These are phyloP conservation scores for Eimeria tenella DNA, from an alignment of 169 alveolate genomes.

Conservation along the genomic window DNA sequence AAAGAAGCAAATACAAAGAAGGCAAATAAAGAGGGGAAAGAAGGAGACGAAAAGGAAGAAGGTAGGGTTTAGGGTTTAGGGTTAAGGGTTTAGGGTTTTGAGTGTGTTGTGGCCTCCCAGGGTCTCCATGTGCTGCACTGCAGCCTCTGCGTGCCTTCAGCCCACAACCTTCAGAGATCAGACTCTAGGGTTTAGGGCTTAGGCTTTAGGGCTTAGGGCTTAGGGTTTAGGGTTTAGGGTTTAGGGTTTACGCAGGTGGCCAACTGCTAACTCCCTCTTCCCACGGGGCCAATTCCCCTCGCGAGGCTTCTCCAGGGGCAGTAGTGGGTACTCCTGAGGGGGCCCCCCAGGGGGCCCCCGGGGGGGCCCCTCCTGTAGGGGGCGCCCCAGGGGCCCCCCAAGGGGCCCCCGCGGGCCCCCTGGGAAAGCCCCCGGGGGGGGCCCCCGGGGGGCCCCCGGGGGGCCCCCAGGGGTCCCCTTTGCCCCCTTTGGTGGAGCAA, in stretches of 20 bases:
- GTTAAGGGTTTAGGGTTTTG: background rate
- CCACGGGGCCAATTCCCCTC: background rate
- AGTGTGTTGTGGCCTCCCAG: too few species aligned
- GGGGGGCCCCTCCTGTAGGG: background rate
- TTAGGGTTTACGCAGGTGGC: background rate
- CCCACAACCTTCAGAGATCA: too few species aligned
- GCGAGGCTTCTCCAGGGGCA: conserved; percentile 11
- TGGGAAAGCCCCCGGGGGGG: background rate
- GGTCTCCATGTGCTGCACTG: too few species aligned
- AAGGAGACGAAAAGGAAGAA: conserved; percentile 17
- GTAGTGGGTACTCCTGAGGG: background rate
- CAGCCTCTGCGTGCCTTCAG: too few species aligned
- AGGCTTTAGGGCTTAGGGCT: too few species aligned
- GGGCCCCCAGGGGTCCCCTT: background rate
- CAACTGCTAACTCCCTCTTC: conserved; percentile 19
- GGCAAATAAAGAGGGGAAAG: background rate
- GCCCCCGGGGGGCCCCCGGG: background rate
- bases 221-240: background rate
- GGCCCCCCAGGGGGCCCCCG: background rate
- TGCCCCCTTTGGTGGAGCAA: conserved; percentile 47
- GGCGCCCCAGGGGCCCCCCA: background rate
- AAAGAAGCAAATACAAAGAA: conserved; percentile 11
- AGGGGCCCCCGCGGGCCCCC: background rate
- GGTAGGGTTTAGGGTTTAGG: conserved; percentile 10
- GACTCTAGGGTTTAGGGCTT: background rate